phyloP scores from a whole-genome alignment of 2,329 filamentous ascomycete species.

The Acrodontium crateriforme region DNA sequence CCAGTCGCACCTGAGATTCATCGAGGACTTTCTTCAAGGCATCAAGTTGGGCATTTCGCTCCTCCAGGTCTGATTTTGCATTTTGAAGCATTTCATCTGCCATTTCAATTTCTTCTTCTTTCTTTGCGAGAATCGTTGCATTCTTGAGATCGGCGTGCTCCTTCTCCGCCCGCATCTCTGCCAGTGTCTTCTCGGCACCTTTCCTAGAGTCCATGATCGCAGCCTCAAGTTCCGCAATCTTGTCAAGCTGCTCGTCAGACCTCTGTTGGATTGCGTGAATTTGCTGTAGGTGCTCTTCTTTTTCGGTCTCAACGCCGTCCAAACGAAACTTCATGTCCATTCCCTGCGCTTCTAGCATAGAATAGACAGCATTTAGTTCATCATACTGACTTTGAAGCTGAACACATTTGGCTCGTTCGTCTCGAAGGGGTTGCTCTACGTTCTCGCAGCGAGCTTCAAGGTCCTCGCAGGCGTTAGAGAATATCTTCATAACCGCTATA shows the following conservation, averaged over 20 bases:
- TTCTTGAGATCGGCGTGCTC: slow-evolving; percentile 33
- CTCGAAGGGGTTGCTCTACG: slow-evolving; percentile 39
- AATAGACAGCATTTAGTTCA: slow-evolving; percentile 22
- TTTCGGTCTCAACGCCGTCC: slow-evolving; percentile 27
- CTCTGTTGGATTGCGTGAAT: slow-evolving; percentile 26
- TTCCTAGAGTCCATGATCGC: too few species aligned
- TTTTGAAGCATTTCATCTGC: slow-evolving; percentile 17
- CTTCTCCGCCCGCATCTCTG: slow-evolving; percentile 24
- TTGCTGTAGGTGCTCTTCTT: slow-evolving; percentile 23
- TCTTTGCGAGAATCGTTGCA: slow-evolving; percentile 28
- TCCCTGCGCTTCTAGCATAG: slow-evolving; percentile 24
- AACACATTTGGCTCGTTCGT: slow-evolving; percentile 27
- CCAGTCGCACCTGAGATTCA: too few species aligned
- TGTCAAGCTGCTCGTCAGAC: slow-evolving; percentile 28
- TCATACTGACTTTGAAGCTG: slow-evolving; percentile 24
- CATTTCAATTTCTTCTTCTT: slow-evolving; percentile 32
- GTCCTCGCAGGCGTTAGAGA: slow-evolving; percentile 41
- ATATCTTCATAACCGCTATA: slow-evolving; percentile 33
- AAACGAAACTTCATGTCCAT: slow-evolving; percentile 23
- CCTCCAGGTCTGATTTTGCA: slow-evolving; percentile 7
- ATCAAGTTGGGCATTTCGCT: slow-evolving; percentile 1
- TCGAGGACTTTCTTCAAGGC: slow-evolving; percentile 1
- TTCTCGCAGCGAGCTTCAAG: slow-evolving; percentile 42
- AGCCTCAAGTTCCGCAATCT: slow-evolving; percentile 24
- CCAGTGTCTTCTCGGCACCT: too few species aligned